Conservation (phyloP, 169 alveolate genomes). For the Plasmodium cynomolgi region DNA sequence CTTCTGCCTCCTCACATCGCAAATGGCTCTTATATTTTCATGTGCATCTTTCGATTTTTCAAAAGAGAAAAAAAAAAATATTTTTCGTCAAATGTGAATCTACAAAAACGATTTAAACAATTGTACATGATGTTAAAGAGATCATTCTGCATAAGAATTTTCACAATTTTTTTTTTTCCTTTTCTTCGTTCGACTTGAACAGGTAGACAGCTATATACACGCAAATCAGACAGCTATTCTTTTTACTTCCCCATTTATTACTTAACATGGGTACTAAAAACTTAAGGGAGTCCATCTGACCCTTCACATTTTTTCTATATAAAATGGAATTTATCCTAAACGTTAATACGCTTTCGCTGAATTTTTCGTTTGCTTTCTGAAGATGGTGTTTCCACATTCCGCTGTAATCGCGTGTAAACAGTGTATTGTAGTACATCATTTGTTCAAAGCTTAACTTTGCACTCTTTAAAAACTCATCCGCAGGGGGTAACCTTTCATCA, state of each 20-base stretch:
- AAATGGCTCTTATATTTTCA: constrained; percentile 23
- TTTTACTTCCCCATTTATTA: constrained; percentile 3
- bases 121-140: constrained; percentile 33
- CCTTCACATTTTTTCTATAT: neutral
- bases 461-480: neutral
- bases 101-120: constrained; percentile 23
- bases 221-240: constrained; percentile 31
- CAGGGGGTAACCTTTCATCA: neutral
- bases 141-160: constrained; percentile 1
- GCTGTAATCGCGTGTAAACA: neutral
- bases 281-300: neutral
- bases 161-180: constrained; percentile 6
- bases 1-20: constrained; percentile 1
- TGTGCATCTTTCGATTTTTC: constrained; percentile 2
- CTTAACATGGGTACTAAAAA: neutral
- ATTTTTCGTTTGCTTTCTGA: constrained; percentile 8
- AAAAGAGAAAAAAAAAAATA: neutral
- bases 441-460: constrained; percentile 20
- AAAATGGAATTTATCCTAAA: constrained; percentile 11
- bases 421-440: constrained; percentile 16
- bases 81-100: constrained; percentile 21
- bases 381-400: constrained; percentile 8
- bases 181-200: constrained; percentile 1
- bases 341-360: constrained; percentile 7
- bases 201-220: constrained; percentile 52